Base-by-base conservation (phyloP, 2,329 filamentous ascomycete species). In the Emergomyces africanus region DNA sequence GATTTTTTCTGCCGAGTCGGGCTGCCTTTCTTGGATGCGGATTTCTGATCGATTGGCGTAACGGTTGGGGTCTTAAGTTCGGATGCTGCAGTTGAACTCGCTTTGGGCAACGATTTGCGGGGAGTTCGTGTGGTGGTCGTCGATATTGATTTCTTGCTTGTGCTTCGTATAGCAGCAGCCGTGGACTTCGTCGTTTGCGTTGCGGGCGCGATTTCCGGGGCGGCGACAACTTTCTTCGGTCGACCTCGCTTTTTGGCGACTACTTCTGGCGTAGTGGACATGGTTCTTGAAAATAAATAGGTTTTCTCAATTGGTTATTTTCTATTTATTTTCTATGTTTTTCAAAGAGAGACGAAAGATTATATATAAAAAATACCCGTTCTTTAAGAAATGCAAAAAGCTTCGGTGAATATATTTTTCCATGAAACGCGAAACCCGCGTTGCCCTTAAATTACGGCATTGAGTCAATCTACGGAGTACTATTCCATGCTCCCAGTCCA, bases 211-310 rank as follows among this genome's bases (percentile, higher is more conserved):
- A 28, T 30, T 33, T 6, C 41, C 2, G 20, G 15, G 12, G n/a
- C 55, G n/a, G 28, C 33, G n/a, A 42, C 48, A 33, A 37, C 18
- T 37, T 58, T 61, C 42, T 54, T 61, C 8, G 56, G 54, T n/a
- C 59, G 46, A 30, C 56, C 57, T 30, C 50, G 55, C 35, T 55
- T 61, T 37, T 58, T 58, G 28, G 28, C 35, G 9, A 41, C 46
- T 28, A 41, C 20, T 0, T 53, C 56, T 18, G 56, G 25, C 15
- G 20, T 42, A 33, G 5, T 49, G 4, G 46, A 58, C 56, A 58
- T 58, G 30, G 10, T 3, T 46, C n/a, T 46, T n/a, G n/a, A 18
- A 23, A 20, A 44, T 44, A 25, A 46, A 46, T 46, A 46, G 10
- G 14, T 20, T 5, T 12, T 23, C 3, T 18, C 18, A 12, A 44